Percentiles rank a stretch among this genome's conserved stretches.
These are phyloP conservation scores for Hypericum perforatum DNA, from an alignment of 345 rosid species.

Conservation along the genomic window DNA sequence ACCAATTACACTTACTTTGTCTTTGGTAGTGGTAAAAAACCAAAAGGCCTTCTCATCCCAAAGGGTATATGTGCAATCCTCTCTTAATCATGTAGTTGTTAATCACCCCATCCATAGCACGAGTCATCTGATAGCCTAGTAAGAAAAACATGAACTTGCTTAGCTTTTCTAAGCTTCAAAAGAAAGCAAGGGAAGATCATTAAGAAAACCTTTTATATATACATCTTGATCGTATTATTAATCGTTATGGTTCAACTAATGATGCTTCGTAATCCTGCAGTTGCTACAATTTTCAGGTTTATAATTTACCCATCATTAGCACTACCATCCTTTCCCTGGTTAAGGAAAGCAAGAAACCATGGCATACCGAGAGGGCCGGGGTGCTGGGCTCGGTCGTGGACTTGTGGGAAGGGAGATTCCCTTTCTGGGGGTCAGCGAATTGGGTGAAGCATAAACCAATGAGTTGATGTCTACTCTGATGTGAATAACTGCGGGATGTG, in stretches of 20 bases:
- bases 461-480: conserved; percentile 39
- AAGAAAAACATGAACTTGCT: too few relatives aligned
- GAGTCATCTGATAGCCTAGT: conserved; percentile 11
- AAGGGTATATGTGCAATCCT: background rate
- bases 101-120: conserved; percentile 15
- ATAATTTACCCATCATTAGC: too few relatives aligned
- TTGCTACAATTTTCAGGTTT: conserved; percentile 8
- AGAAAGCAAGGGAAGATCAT: background rate
- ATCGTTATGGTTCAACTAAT: conserved; percentile 2
- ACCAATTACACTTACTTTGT: conserved; percentile 3
- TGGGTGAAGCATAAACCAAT: conserved; percentile 39
- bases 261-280: conserved; percentile 8
- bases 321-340: conserved; percentile 33
- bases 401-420: conserved; percentile 25
- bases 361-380: conserved; percentile 13
- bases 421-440: conserved; percentile 14
- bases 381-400: conserved; percentile 36
- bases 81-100: conserved; percentile 9
- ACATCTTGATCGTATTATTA: background rate
- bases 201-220: background rate
- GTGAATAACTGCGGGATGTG: conserved; percentile 39
- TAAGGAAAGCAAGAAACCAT: conserved; percentile 15
- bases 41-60: conserved; percentile 1
- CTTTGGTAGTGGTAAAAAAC: conserved; percentile 6
- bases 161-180: background rate